Percentiles rank a stretch among this genome's conserved stretches.
Conservation (phyloP, 2,329 filamentous ascomycete species). For the Mycosphaerelloides madeirae region DNA sequence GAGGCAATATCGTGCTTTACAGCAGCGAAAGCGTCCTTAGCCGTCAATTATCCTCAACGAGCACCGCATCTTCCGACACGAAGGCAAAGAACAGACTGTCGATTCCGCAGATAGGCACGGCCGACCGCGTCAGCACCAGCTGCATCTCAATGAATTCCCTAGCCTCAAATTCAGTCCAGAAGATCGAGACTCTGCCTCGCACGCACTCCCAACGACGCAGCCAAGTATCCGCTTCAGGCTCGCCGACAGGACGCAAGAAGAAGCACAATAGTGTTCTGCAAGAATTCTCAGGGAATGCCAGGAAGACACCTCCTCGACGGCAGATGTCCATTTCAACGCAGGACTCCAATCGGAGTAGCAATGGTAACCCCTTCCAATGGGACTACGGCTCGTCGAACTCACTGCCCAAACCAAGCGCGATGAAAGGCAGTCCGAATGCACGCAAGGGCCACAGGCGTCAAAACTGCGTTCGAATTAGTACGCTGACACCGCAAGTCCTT, state of each 20-base stretch:
- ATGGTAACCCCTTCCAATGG: constrained; percentile 45
- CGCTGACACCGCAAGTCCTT: constrained; percentile 39
- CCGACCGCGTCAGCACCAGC: constrained; percentile 34
- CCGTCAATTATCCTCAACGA: constrained; percentile 19
- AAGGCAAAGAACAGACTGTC: constrained; percentile 26
- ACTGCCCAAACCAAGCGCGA: constrained; percentile 37
- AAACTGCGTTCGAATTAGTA: constrained; percentile 44
- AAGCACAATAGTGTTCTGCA: constrained; percentile 27
- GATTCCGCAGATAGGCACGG: constrained; percentile 30
- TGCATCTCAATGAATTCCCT: constrained; percentile 29
- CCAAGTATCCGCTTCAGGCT: constrained; percentile 38
- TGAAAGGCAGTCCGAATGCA: constrained; percentile 43
- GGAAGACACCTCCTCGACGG: constrained; percentile 29
- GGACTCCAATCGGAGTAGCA: constrained; percentile 37
- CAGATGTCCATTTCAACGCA: constrained; percentile 38
- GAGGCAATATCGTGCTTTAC: constrained; percentile 25
- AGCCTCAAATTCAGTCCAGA: constrained; percentile 24
- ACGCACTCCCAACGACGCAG: constrained; percentile 16
- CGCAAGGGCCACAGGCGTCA: constrained; percentile 42
- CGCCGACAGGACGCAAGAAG: constrained; percentile 33
- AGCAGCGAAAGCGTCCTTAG: constrained; percentile 21
- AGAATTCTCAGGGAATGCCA: constrained; percentile 11
- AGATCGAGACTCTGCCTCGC: constrained; percentile 31
- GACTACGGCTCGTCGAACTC: constrained; percentile 32
- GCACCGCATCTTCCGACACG: constrained; percentile 20